Evolutionary conservation across 2,329 filamentous ascomycete genomes (phyloP).

Genomic region (Microsporum canis): DNA sequence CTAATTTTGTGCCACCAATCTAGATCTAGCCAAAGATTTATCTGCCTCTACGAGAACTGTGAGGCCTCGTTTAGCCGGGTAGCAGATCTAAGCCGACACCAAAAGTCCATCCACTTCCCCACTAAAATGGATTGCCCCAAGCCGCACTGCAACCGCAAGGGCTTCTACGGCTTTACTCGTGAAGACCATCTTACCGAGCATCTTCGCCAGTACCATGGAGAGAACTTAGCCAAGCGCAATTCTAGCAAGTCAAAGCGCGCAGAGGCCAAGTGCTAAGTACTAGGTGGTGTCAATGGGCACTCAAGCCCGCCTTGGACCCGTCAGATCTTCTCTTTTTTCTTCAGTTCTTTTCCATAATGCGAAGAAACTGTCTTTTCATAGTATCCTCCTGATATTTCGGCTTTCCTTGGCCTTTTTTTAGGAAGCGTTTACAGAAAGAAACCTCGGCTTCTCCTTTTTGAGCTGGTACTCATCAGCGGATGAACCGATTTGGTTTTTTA

Average conservation of each 20-base stretch:
- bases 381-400: background rate
- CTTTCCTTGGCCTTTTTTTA: background rate
- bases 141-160: constrained; percentile 36
- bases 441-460: background rate
- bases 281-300: background rate
- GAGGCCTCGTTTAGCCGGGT: constrained; percentile 33
- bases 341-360: background rate
- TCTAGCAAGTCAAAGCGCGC: constrained; percentile 9
- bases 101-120: constrained; percentile 36
- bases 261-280: background rate
- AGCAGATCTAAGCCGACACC: constrained; percentile 41
- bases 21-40: constrained; percentile 13
- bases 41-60: constrained; percentile 20
- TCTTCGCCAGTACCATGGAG: constrained; percentile 44
- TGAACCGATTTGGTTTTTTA: background rate
- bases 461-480: constrained; percentile 1
- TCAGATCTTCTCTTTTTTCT: background rate
- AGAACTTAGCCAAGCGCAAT: constrained; percentile 34
- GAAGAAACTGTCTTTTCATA: background rate
- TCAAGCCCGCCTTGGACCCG: background rate
- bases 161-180: constrained; percentile 42
- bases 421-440: background rate
- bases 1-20: background rate
- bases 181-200: constrained; percentile 49
- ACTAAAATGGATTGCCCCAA: constrained; percentile 35